Base-by-base conservation (phyloP, 306 rosid genomes). In the Acacia melanoxylon region DNA sequence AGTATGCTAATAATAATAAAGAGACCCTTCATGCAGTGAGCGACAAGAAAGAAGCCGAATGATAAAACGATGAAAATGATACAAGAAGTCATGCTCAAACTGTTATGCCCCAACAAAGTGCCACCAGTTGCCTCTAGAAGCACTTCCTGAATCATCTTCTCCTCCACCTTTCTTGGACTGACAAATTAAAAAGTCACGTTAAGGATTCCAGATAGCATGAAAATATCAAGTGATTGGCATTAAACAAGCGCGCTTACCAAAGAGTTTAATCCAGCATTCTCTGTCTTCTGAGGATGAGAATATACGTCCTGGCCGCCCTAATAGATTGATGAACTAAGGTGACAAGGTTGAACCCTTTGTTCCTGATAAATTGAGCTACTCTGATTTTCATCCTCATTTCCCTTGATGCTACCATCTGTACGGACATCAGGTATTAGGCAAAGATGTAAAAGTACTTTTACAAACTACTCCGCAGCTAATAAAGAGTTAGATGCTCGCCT, bases 51-150 rank as follows among this genome's bases (percentile, higher is more conserved):
- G 11, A 44, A 25, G 29, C n/a, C 2, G 12, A 44, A 85, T 37
- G 56, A 76, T 63, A 29, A 65, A 79, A 37, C 73, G 19, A 63
- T 46, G 73, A 56, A 37, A 72, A 17, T 14, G 25, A 42, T 24
- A 10, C 75, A 13, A 44, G 58, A 41, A 76, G 12, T 42, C 65
- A 80, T 63, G 16, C 29, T 33, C 5, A 37, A 24, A 74, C 37
- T 75, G 65, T 46, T 62, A 68, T 37, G 14, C 63, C 44, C n/a
- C 24, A 54, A 77, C 8, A 27, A 10, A 9, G 74, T 92, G 89
- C 97, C n/a, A 94, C 98, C 97, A 91, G 80, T 94, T 92, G 82
- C 98, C 98, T 85, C 94, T 87, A 42, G 93, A 89, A 68, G 97
- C 97, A 86, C 89, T 92, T 74, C 87, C 97, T 3, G 92, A 87